Percentiles rank a stretch among this genome's conserved stretches.
These are phyloP conservation scores for Orbilia quercus DNA, from an alignment of 2,329 filamentous ascomycete genomes.

Conservation along the genomic window DNA sequence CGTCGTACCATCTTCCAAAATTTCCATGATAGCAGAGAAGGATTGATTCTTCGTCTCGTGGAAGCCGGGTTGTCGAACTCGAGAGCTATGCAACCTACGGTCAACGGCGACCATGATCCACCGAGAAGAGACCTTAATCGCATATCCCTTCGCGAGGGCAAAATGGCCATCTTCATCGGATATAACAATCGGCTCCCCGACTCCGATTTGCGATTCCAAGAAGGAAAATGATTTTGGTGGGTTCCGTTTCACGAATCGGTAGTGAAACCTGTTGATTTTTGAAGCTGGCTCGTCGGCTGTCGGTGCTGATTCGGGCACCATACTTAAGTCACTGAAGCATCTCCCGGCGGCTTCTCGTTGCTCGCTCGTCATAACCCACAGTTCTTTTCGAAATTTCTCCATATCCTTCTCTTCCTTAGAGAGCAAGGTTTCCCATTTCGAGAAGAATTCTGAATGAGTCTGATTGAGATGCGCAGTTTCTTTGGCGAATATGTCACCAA, in stretches of 20 bases:
- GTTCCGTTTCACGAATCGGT: conserved; percentile 80
- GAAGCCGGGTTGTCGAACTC: conserved; percentile 80
- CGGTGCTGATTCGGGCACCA: conserved; percentile 79
- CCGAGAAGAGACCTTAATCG: conserved; percentile 81
- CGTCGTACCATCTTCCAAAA: conserved; percentile 69
- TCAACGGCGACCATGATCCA: conserved; percentile 76
- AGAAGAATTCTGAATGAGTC: conserved; percentile 82
- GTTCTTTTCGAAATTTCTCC: conserved; percentile 84
- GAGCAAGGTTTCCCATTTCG: conserved; percentile 91
- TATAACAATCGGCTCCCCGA: conserved; percentile 93
- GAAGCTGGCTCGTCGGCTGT: conserved; percentile 73
- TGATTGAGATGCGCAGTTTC: conserved; percentile 80
- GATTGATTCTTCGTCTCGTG: conserved; percentile 80
- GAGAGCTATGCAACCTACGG: conserved; percentile 85
- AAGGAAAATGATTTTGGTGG: conserved; percentile 77
- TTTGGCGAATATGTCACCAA: conserved; percentile 84
- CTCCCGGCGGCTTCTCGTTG: conserved; percentile 74
- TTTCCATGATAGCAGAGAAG: conserved; percentile 92
- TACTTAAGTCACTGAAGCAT: conserved; percentile 87
- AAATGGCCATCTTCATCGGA: conserved; percentile 96
- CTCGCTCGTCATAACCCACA: conserved; percentile 94
- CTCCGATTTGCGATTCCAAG: conserved; percentile 84
- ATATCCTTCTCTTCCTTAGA: conserved; percentile 94
- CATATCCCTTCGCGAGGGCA: conserved; percentile 90
- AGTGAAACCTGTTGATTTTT: conserved; percentile 91